Conservation (phyloP, 169 alveolate species). For the Plasmodium blacklocki region DNA sequence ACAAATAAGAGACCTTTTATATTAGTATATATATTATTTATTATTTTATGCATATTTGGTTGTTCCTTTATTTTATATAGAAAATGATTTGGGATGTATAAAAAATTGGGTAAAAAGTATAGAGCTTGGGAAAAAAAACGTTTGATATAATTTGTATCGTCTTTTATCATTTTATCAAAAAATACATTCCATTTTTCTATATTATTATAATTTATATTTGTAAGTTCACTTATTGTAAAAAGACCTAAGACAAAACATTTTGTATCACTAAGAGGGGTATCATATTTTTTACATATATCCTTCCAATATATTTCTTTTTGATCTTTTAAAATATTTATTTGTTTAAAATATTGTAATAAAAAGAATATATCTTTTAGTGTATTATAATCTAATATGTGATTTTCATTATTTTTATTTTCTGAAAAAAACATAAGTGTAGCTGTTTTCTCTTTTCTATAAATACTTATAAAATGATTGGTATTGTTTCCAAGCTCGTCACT, state of each 20-base stretch:
- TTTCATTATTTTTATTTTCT: conserved; percentile 11
- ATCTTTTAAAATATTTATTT: conserved; percentile 9
- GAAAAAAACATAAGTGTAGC: conserved; percentile 48
- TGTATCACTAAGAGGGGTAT: conserved; percentile 25
- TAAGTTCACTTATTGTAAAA: conserved; percentile 27
- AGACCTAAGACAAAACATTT: conserved; percentile 72
- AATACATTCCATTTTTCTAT: conserved; percentile 7
- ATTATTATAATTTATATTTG: conserved; percentile 18
- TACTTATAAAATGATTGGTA: conserved; percentile 29
- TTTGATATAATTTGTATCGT: conserved; percentile 3
- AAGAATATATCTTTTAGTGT: conserved; percentile 45
- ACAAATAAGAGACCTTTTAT: conserved; percentile 49
- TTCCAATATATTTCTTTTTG: conserved; percentile 23
- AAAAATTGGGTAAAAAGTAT: conserved; percentile 43
- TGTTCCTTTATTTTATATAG: neutral
- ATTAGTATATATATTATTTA: conserved; percentile 10
- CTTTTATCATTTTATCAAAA: conserved; percentile 10
- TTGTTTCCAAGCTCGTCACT: conserved; percentile 28
- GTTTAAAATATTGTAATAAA: conserved; percentile 44
- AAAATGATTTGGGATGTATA: conserved; percentile 48
- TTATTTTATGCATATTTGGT: neutral
- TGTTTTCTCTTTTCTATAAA: conserved; percentile 50
- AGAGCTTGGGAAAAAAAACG: conserved; percentile 27
- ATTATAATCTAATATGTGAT: conserved; percentile 30
- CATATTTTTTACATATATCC: conserved; percentile 49